phyloP scores from a whole-genome alignment of 257 asterid species.

The Agastache rugosa region DNA sequence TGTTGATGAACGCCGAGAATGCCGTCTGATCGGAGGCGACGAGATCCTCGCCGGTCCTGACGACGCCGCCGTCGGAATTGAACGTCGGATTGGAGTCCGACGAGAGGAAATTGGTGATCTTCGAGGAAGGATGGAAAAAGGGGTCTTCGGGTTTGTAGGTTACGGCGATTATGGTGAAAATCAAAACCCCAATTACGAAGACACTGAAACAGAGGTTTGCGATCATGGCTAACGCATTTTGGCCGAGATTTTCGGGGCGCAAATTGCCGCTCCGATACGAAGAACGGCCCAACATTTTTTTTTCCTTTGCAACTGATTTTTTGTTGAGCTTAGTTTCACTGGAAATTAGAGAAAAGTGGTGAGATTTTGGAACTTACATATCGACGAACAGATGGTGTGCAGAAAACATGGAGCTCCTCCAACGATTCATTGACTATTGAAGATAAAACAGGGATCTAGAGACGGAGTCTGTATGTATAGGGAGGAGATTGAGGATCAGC shows the following conservation, averaged over 20 bases:
- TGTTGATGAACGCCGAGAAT: conserved; percentile 50
- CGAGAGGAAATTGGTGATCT: conserved; percentile 61
- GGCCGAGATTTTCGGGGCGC: conserved; percentile 67
- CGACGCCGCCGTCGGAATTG: conserved; percentile 51
- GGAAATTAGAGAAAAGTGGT: background rate
- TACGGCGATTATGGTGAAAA: conserved; percentile 70
- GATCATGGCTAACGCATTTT: conserved; percentile 56
- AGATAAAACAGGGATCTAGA: conserved; percentile 21
- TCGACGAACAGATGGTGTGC: background rate
- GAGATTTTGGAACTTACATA: background rate
- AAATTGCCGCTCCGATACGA: conserved; percentile 50
- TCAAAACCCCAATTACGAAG: conserved; percentile 63
- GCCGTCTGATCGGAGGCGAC: conserved; percentile 50
- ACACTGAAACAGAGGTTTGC: conserved; percentile 66
- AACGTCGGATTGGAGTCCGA: conserved; percentile 65
- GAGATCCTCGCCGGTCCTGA: conserved; percentile 65
- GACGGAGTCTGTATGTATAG: background rate
- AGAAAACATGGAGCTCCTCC: conserved; percentile 9
- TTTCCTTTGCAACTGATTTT: background rate
- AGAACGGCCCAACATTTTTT: conserved; percentile 48
- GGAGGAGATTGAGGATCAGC: conserved; percentile 25
- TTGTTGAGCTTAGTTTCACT: background rate
- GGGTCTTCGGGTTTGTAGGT: conserved; percentile 67
- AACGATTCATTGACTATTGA: too few relatives aligned
- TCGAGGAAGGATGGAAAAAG: conserved; percentile 61